These are phyloP conservation scores for Claviceps arundinis DNA, from an alignment of 2,329 filamentous ascomycete species.

Conservation along the genomic window DNA sequence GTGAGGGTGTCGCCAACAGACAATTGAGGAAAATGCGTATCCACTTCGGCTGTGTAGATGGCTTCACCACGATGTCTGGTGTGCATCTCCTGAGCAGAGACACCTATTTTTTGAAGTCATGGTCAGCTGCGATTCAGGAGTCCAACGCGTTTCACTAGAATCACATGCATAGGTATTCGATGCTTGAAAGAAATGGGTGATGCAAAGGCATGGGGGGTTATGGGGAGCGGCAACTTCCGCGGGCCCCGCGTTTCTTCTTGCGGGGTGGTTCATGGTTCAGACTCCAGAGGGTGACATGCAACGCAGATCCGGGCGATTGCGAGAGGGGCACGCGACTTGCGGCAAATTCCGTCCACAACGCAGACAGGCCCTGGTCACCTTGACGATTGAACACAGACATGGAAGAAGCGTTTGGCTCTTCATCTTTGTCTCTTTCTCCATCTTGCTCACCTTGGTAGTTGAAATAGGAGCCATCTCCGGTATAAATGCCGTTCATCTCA, in stretches of 20 bases:
- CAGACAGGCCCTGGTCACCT: not conserved
- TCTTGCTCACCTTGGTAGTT: slow-evolving; percentile 61
- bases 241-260: slow-evolving; percentile 2
- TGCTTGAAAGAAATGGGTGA: not conserved
- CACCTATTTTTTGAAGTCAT: slow-evolving; percentile 25
- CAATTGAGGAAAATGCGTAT: slow-evolving; percentile 68
- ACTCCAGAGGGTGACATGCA: not conserved
- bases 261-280: not conserved
- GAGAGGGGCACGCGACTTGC: not conserved
- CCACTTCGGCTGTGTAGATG: slow-evolving; percentile 76
- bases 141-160: too few species aligned
- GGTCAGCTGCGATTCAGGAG: slow-evolving; percentile 2
- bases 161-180: too few species aligned
- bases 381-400: not conserved
- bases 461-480: slow-evolving; percentile 58
- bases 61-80: slow-evolving; percentile 68
- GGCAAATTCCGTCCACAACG: slow-evolving; percentile 5
- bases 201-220: not conserved
- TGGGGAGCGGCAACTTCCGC: slow-evolving; percentile 5
- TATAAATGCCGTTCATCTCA: slow-evolving; percentile 66
- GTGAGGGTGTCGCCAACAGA: slow-evolving; percentile 67
- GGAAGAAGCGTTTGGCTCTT: not conserved
- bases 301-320: slow-evolving; percentile 1
- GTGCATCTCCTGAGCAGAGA: slow-evolving; percentile 62
- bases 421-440: too few species aligned